A percentile compares a stretch with the other conserved stretches of the same genome.
phyloP scores from a whole-genome alignment of 345 rosid genomes.

The Arabidopsis thaliana region TAIR10.1 NC_003070.9:23143501-23144000 shows the following conservation, averaged over 20 bases:
- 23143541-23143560: too few relatives aligned
- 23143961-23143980: constrained; percentile 39
- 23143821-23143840: not conserved
- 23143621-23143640: not conserved
- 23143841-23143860: constrained; percentile 18
- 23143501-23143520: not conserved
- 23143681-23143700: constrained; percentile 11
- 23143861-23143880: constrained; percentile 16
- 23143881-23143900: constrained; percentile 33
- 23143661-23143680: not conserved
- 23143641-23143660: constrained; percentile 5
- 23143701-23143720: not conserved
- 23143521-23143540: not conserved
- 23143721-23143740: not conserved
- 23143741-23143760: not conserved
- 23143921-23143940: constrained; percentile 39
- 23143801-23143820: not conserved
- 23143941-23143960: constrained; percentile 43
- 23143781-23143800: not conserved
- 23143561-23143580: not conserved
- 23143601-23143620: not conserved
- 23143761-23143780: not conserved
- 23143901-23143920: constrained; percentile 38
- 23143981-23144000: constrained; percentile 34
- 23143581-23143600: not conserved